Evolutionary conservation across 2,329 filamentous ascomycete genomes (phyloP), one percentile per base, ranked within the genome.

Genomic region (Alternaria triticina): DNA sequence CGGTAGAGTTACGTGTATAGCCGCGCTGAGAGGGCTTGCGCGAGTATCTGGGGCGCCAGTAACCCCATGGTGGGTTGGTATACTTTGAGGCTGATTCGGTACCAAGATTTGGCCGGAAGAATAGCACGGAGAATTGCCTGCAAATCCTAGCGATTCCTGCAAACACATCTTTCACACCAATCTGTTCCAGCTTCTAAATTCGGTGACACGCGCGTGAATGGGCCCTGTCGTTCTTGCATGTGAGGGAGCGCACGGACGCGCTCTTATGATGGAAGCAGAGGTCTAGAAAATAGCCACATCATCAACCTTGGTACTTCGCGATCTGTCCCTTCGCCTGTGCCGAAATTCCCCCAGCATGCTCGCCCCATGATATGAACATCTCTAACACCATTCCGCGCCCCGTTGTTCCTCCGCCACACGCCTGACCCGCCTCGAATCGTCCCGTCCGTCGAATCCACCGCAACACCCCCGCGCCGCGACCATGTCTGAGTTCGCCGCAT

Each of bases 401-500:
- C 47, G 59, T 57, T 33, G 50, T 59, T 49, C 61, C 47, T 62
- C 58, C 44, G 56, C 65, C 67, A 51, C 60, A 61, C 66, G 61
- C 64, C 57, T 69, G 66, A 69, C 58, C 30, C 65, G 62, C 64
- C 57, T 64, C 62, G 54, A 60, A 58, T 60, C 61, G 54, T 59
- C 58, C 50, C 64, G 57, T 60, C 44, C 20, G 44, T 65, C 66
- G 57, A 69, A 64, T 60, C 28, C 59, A 57, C 57, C 56, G 58
- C 46, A 64, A 57, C 64, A 65, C 59, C 68, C 69, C 72, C 72
- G 73, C 72, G 69, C 69, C 70, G 65, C 71, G 59, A 70, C 51
- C 71, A 80, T 80, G 76, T 74, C 77, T 65, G 78, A 81, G 13
- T 80, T 75, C 66, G 65, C 66, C 28, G 76, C 76, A 76, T 79